Evolutionary conservation across 331 rosid genomes (phyloP).

Genomic region (Quercus phellos): DNA sequence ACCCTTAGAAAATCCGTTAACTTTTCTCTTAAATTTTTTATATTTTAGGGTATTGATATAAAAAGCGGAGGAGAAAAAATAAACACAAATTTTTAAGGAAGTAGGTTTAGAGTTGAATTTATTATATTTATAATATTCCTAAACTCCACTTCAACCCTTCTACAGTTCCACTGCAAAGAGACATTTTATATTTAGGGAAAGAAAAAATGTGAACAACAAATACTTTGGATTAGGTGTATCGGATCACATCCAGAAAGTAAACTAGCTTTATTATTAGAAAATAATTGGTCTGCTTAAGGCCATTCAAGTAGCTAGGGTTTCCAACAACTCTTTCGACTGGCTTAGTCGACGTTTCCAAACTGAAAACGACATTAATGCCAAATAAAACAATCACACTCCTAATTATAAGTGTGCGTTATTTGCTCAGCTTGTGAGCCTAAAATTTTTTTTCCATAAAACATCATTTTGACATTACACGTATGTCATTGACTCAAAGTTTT

Average conservation of each 20-base stretch:
- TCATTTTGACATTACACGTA: neutral
- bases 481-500: neutral
- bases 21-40: too few species aligned
- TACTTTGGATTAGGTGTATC: conserved; percentile 49
- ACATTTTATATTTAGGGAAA: conserved; percentile 6
- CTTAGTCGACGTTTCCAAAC: conserved; percentile 28
- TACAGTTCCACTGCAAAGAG: conserved; percentile 8
- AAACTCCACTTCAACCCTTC: conserved; percentile 5
- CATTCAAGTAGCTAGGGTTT: conserved; percentile 37
- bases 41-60: neutral
- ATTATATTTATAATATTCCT: neutral
- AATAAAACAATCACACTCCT: neutral
- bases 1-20: too few species aligned
- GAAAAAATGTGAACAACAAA: conserved; percentile 6
- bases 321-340: conserved; percentile 39
- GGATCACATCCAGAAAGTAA: conserved; percentile 14
- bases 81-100: neutral
- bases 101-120: neutral
- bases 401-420: neutral
- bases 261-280: conserved; percentile 1
- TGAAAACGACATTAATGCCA: conserved; percentile 35
- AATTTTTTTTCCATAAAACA: neutral
- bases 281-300: conserved; percentile 6
- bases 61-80: neutral
- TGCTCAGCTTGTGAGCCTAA: neutral